Evolutionary conservation across 2,329 filamentous ascomycete genomes (phyloP).

Genomic region (Cladosporium cucumerinum): DNA sequence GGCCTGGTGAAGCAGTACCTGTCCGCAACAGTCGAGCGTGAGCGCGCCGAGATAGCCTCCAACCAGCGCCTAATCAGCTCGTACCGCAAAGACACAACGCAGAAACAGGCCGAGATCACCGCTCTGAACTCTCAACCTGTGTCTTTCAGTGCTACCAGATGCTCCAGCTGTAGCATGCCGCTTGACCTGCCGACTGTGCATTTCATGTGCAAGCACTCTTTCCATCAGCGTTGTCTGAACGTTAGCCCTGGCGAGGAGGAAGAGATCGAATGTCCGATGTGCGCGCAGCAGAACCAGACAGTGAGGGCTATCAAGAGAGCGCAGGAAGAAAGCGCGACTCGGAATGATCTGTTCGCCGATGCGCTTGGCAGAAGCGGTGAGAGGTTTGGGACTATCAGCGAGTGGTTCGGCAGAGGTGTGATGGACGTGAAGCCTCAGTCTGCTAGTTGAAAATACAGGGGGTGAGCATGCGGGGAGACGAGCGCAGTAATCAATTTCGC

Average conservation of each 20-base stretch:
- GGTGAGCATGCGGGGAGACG: neutral
- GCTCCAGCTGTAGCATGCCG: constrained; percentile 72
- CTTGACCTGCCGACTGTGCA: constrained; percentile 89
- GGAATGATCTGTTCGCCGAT: constrained; percentile 84
- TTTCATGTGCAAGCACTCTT: constrained; percentile 95
- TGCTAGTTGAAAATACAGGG: neutral
- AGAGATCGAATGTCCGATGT: constrained; percentile 79
- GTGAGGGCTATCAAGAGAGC: constrained; percentile 81
- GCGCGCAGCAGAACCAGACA: constrained; percentile 77
- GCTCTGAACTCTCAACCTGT: constrained; percentile 76
- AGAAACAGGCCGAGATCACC: constrained; percentile 73
- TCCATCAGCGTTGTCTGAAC: constrained; percentile 87
- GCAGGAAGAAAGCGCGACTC: constrained; percentile 79
- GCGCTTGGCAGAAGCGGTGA: constrained; percentile 68
- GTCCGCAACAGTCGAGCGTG: constrained; percentile 79
- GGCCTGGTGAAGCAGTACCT: constrained; percentile 95
- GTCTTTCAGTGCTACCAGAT: constrained; percentile 87
- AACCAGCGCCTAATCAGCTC: constrained; percentile 80
- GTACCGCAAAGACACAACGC: constrained; percentile 78
- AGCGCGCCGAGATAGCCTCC: constrained; percentile 76
- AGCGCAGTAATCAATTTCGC: neutral
- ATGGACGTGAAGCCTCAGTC: constrained; percentile 56
- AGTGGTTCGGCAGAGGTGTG: constrained; percentile 92
- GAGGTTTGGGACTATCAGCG: constrained; percentile 82
- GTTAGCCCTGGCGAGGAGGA: constrained; percentile 50